A percentile compares a stretch with the other conserved stretches of the same genome.
phyloP scores from a whole-genome alignment of 139 green algal species.

The Auxenochlorella protothecoides region DNA sequence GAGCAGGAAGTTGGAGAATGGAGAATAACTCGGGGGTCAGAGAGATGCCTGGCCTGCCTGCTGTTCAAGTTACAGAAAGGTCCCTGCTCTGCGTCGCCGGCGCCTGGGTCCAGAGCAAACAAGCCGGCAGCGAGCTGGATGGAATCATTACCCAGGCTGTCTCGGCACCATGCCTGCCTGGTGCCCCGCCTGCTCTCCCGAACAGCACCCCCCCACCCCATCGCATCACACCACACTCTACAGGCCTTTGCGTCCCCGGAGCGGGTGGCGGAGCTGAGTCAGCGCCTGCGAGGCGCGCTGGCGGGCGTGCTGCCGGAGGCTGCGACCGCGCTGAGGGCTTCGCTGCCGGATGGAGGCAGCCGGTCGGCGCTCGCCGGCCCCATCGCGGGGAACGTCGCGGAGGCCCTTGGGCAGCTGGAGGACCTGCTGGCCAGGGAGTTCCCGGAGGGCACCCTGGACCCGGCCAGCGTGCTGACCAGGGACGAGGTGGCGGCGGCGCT shows the following conservation, averaged over 20 bases:
- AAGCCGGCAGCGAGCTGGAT: no score
- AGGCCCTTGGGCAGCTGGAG: constrained; percentile 76
- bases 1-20: not conserved
- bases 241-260: constrained; percentile 84
- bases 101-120: no score
- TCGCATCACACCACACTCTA: not conserved
- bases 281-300: constrained; percentile 63
- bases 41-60: no score
- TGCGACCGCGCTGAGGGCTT: constrained; percentile 65
- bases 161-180: not conserved
- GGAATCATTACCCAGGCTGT: no score
- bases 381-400: constrained; percentile 86
- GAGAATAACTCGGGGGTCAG: not conserved
- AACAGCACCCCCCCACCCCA: not conserved
- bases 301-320: constrained; percentile 42
- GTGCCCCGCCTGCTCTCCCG: not conserved
- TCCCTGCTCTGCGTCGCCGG: not conserved
- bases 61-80: not conserved
- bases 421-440: not conserved
- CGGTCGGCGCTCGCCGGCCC: constrained; percentile 76
- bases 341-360: constrained; percentile 70
- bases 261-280: constrained; percentile 70
- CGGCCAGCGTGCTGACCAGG: no score
- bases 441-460: no score
- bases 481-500: not conserved